Percentiles rank a stretch among this genome's conserved stretches.
phyloP scores from a whole-genome alignment of 495 filamentous ascomycete species.

The Parathielavia appendiculata region DNA sequence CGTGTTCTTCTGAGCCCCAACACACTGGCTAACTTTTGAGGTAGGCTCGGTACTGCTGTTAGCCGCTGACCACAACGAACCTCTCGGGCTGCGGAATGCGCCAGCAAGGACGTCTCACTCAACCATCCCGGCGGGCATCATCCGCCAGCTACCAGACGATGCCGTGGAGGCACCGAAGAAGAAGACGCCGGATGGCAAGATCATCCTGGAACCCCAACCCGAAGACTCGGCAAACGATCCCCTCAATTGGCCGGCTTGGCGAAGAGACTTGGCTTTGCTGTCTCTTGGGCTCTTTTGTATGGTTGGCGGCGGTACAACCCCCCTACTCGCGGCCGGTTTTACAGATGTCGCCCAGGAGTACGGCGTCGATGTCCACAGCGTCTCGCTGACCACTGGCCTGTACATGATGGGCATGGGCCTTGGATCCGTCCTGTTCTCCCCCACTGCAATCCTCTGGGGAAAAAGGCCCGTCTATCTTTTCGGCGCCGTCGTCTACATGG shows the following conservation, averaged over 20 bases:
- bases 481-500: conserved; percentile 67
- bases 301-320: conserved; percentile 90
- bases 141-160: conserved; percentile 20
- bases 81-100: conserved; percentile 70
- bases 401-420: conserved; percentile 94
- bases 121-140: conserved; percentile 60
- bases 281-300: conserved; percentile 88
- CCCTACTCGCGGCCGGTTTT: conserved; percentile 87
- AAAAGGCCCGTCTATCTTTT: conserved; percentile 89
- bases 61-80: conserved; percentile 70
- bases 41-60: conserved; percentile 77
- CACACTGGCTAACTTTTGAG: neutral
- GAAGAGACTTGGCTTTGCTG: conserved; percentile 73
- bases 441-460: conserved; percentile 86
- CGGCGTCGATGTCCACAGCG: conserved; percentile 61
- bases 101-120: conserved; percentile 72
- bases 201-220: conserved; percentile 88
- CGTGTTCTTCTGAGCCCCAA: no score
- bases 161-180: conserved; percentile 55
- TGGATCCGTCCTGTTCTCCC: conserved; percentile 76
- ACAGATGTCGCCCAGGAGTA: conserved; percentile 68
- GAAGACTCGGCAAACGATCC: conserved; percentile 89
- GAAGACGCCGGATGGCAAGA: conserved; percentile 72
- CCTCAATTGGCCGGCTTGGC: conserved; percentile 84
- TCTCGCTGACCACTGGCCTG: conserved; percentile 85